Base-by-base conservation (phyloP, 768 basidiomycete genomes). In the Gelatoporia subvermispora region DNA sequence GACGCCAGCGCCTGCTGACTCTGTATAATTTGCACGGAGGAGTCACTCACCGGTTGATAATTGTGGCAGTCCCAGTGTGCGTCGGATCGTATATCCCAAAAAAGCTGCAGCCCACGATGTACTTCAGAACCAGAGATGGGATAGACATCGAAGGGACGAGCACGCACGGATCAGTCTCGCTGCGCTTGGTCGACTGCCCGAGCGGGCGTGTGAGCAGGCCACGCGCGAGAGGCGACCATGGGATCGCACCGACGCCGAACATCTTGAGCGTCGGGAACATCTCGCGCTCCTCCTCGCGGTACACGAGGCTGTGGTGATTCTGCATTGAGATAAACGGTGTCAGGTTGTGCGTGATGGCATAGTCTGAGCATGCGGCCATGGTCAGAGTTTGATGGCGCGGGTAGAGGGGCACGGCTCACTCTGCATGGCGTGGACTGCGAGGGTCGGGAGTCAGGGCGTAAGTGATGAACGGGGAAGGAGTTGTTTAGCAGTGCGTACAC, bases 251-350 rank as follows among this genome's bases (percentile, higher is more conserved):
- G 18, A 60, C 60, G 37, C 60, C 60, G 39, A 64, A 59, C 13
- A 56, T 37, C 60, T 66, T 63, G 35, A 74, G 59, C 5, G 66
- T 67, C 1, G 81, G 79, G 52, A 79, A 73, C 76, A 78, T 77
- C 55, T 77, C 76, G 35, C 72, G 70, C 57, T 79, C 81, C 59
- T 84, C 81, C 59, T 83, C 82, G 37, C 80, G 73, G 57, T 82
- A 82, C 34, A 78, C 39, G 4, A 79, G 68, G 49, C 60, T 74
- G 58, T 82, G 75, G 51, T 78, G 73, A 62, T 83, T 81, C 61
- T 83, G 81, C 81, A 83, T 82, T 9, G 76, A 76, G 63, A 81
- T 76, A 65, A 83, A 82, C 4, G 74, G 76, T 7, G 75, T 77
- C 28, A 67, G 58, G 40, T 65, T 63, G 56, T 74, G 50, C 9